Evolutionary conservation across 495 filamentous ascomycete species (phyloP), one percentile per base, ranked within the genome.

Genomic region (Aspergillus haitiensis): DNA sequence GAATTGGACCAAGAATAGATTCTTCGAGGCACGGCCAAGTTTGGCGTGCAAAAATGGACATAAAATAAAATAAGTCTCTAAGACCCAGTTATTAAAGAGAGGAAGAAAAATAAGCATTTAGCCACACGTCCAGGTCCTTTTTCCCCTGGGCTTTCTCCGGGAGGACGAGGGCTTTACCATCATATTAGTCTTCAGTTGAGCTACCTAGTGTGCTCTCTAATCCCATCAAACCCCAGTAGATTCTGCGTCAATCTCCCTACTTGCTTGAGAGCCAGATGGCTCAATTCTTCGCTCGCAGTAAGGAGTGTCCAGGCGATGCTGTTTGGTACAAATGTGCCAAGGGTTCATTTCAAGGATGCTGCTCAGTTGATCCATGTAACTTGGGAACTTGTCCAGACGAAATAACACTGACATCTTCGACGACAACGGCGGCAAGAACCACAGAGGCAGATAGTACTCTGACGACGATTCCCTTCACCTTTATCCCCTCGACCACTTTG

Each of bases 281-380:
- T n/a, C 31, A 46, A 35, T 15, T 40, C 32, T 9, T 18, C 59
- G 33, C 48, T 59, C 64, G 67, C 12, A 55, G 36, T 18, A 44
- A 33, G 18, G 60, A 44, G 27, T 74, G 72, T 55, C 33, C 66
- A 0, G 55, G 34, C 0, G 48, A 58, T 31, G 63, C 65, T 33
- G 56, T 27, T 16, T 77, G 60, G 61, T 78, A 77, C 65, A 63
- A 70, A 32, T 76, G 76, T 53, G 62, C 51, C 6, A 56, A 33
- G 45, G 69, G 69, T 0, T 21, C 52, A 39, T 77, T 65, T 54
- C 56, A 36, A n/a, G 76, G 75, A 37, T 78, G 76, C 59, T 78
- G 76, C 48, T 73, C 72, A 11, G 67, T 59, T 15, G 64, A 77
- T 55, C 73, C 76, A 15, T 77, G 76, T 53, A 65, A 57, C 5